phyloP scores from a whole-genome alignment of 352 stramenopile species.

The Phytophthora ohioensis region DNA sequence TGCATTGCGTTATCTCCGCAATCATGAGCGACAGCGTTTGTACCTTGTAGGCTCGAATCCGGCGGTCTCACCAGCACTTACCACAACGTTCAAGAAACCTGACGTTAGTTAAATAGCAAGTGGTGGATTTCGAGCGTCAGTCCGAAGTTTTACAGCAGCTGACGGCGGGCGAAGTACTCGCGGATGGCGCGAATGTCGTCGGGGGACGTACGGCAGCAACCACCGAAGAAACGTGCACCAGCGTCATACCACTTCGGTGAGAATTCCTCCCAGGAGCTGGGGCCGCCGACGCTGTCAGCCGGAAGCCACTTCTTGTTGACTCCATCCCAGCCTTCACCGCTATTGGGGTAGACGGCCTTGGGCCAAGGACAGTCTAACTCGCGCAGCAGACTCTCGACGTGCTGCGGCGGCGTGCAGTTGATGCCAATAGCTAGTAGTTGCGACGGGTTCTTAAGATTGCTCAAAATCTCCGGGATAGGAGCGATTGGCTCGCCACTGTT shows the following conservation, averaged over 20 bases:
- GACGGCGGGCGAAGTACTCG: conserved; percentile 51
- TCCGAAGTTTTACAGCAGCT: conserved; percentile 27
- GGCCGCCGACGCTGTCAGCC: conserved; percentile 42
- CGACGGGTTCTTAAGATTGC: conserved; percentile 57
- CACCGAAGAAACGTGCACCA: conserved; percentile 80
- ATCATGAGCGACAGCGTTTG: conserved; percentile 29
- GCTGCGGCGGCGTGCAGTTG: conserved; percentile 86
- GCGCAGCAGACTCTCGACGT: conserved; percentile 71
- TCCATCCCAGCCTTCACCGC: conserved; percentile 83
- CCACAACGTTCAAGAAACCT: conserved; percentile 1
- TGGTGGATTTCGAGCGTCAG: conserved; percentile 28
- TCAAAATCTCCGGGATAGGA: conserved; percentile 50
- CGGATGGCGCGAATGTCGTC: conserved; percentile 75
- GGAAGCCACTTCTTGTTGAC: conserved; percentile 78
- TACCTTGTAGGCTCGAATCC: conserved; percentile 30
- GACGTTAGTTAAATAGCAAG: conserved; percentile 26
- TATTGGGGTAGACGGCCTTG: conserved; percentile 89
- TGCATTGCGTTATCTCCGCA: conserved; percentile 40
- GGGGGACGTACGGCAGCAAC: conserved; percentile 84
- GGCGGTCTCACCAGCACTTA: conserved; percentile 42
- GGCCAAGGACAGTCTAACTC: conserved; percentile 52
- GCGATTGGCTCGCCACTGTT: conserved; percentile 74
- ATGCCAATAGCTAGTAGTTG: conserved; percentile 81
- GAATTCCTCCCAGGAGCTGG: conserved; percentile 64
- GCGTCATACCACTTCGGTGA: conserved; percentile 73